Evolutionary conservation across 1,284 basidiomycete species (phyloP).

Genomic region (Ustilago shanxiensis): DNA sequence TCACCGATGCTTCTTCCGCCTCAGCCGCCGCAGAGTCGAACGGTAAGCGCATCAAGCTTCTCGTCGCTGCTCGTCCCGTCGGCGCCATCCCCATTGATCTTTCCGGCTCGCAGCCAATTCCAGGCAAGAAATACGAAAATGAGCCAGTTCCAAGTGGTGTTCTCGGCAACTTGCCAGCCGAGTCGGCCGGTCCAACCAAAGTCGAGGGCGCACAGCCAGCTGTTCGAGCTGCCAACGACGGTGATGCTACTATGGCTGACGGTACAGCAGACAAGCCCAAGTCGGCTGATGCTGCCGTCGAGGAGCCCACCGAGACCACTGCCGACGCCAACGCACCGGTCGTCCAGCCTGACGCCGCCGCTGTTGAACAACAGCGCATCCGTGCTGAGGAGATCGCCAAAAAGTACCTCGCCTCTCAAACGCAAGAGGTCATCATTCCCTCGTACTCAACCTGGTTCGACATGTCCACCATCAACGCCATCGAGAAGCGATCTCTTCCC

Average conservation of each 20-base stretch:
- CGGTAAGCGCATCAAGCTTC: constrained; percentile 67
- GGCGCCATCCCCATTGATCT: constrained; percentile 67
- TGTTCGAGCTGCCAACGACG: constrained; percentile 51
- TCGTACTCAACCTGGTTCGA: constrained; percentile 99
- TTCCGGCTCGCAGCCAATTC: constrained; percentile 63
- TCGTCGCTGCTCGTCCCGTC: constrained; percentile 62
- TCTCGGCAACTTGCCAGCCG: constrained; percentile 65
- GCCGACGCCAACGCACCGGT: constrained; percentile 73
- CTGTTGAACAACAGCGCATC: constrained; percentile 81
- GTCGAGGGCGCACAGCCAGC: constrained; percentile 40
- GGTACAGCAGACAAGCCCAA: constrained; percentile 44
- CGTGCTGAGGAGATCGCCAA: constrained; percentile 86
- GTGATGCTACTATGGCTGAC: constrained; percentile 63
- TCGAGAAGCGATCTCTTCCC: constrained; percentile 91
- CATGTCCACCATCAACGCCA: constrained; percentile 90
- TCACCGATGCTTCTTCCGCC: constrained; percentile 55
- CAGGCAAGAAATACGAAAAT: constrained; percentile 69
- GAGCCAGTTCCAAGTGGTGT: constrained; percentile 62
- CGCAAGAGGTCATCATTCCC: constrained; percentile 91
- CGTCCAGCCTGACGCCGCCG: constrained; percentile 76
- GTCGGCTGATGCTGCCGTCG: constrained; percentile 73
- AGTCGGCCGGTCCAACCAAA: constrained; percentile 37
- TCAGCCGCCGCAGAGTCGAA: constrained; percentile 40
- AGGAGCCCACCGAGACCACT: constrained; percentile 80
- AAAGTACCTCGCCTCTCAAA: constrained; percentile 95